Evolutionary conservation across 2,329 filamentous ascomycete genomes (phyloP), one percentile per base, ranked within the genome.

Genomic region (Fonsecaea pedrosoi): DNA sequence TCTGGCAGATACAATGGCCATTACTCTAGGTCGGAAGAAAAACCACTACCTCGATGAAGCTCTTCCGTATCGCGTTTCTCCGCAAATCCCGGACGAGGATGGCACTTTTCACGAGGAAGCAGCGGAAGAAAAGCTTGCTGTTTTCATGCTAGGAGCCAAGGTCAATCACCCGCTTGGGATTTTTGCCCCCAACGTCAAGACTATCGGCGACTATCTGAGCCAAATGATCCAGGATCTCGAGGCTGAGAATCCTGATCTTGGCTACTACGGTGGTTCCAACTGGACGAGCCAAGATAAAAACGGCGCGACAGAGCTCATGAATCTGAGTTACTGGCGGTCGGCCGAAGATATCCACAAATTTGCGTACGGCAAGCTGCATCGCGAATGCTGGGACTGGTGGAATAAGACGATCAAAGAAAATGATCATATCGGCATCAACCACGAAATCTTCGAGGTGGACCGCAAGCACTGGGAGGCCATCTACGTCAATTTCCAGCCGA

Each of bases 351-450:
- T 84, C n/a, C 80, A 83, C 65, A 73, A 72, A 4, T 84, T 80
- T 67, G 81, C 82, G 3, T 78, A 82, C 62, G 74, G 75, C 18
- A 67, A 74, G 3, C 40, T 78, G 1, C 82, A 84, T 65, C 75
- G 76, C 25, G 74, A 78, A n/a, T 77, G 69, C 1, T 79, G 81
- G 80, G 73, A 76, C 34, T 83, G 80, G 80, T 84, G 79, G 79
- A 78, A 79, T 37, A 72, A 73, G 56, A 75, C 73, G 6, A 65
- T 72, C 21, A 77, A 77, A 66, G 59, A 78, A 6, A 70, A 76
- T 57, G 71, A 75, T 34, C 77, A 83, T 66, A 62, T 84, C 13
- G 74, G 75, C 25, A 83, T 84, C 70, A 81, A 73, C 63, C 82
- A 84, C 68, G 82, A 84, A 74, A 75, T 78, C 3, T 83, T 79